Evolutionary conservation across 176 grass and related monocot species (phyloP).

Genomic region (Musa itinerans): DNA sequence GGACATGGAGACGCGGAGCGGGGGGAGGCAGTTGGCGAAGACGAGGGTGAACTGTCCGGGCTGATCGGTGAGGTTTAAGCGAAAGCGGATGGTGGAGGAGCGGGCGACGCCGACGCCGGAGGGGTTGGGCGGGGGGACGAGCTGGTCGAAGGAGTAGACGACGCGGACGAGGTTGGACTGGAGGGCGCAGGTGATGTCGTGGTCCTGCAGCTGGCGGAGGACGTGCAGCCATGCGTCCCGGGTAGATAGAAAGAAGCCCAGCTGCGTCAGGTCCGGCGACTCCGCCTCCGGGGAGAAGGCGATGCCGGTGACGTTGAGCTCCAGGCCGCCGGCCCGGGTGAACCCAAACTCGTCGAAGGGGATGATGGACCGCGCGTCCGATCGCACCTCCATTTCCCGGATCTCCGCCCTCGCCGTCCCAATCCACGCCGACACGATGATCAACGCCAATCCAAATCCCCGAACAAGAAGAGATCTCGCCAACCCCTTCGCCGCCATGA

Average conservation of each 20-base stretch:
- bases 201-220: constrained; percentile 71
- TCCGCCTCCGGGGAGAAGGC: constrained; percentile 29
- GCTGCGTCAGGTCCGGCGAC: constrained; percentile 57
- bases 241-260: constrained; percentile 96
- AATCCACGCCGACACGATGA: neutral
- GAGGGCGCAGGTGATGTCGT: constrained; percentile 86
- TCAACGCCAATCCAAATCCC: constrained; percentile 9
- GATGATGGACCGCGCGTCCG: constrained; percentile 73
- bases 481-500: constrained; percentile 23
- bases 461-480: neutral
- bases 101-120: constrained; percentile 52
- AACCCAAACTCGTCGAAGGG: constrained; percentile 95
- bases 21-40: constrained; percentile 84
- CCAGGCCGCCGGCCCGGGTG: constrained; percentile 57
- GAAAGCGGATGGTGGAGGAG: constrained; percentile 53
- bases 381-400: constrained; percentile 48
- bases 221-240: constrained; percentile 89
- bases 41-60: constrained; percentile 90
- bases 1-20: constrained; percentile 62
- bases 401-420: constrained; percentile 50
- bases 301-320: constrained; percentile 82
- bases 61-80: constrained; percentile 28
- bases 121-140: constrained; percentile 58
- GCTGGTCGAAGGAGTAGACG: constrained; percentile 69
- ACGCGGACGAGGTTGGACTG: constrained; percentile 70